phyloP scores from a whole-genome alignment of 176 grass and related monocot species.

The Lolium multiflorum region DNA sequence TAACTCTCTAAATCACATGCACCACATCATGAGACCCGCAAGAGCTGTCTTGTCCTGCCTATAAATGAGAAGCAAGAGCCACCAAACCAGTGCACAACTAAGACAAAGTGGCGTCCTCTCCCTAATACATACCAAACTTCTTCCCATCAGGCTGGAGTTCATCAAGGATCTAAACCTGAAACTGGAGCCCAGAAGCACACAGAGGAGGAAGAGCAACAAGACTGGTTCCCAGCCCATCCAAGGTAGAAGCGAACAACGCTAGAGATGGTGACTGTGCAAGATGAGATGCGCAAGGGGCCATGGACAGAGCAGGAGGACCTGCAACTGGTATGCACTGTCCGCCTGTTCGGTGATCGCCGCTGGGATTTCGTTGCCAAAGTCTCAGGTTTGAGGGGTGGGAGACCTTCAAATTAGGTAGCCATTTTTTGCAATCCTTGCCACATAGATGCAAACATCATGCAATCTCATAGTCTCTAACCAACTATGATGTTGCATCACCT shows the following conservation, averaged over 20 bases:
- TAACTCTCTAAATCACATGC: slow-evolving; percentile 23
- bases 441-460: slow-evolving; percentile 41
- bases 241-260: slow-evolving; percentile 46
- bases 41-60: slow-evolving; percentile 46
- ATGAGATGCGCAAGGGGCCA: slow-evolving; percentile 78
- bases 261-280: slow-evolving; percentile 78
- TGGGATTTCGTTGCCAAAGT: slow-evolving; percentile 99
- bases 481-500: slow-evolving; percentile 37
- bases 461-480: slow-evolving; percentile 43
- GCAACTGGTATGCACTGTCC: slow-evolving; percentile 89
- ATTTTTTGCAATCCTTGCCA: slow-evolving; percentile 57
- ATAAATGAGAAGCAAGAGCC: slow-evolving; percentile 70
- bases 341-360: slow-evolving; percentile 90
- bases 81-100: slow-evolving; percentile 56
- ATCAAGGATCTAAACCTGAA: slow-evolving; percentile 44
- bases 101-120: slow-evolving; percentile 35
- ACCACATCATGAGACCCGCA: slow-evolving; percentile 20
- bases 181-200: slow-evolving; percentile 42
- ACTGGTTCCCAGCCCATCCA: slow-evolving; percentile 46
- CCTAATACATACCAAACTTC: slow-evolving; percentile 33
- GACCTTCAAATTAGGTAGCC: slow-evolving; percentile 62
- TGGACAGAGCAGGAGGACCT: slow-evolving; percentile 92
- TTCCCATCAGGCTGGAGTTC: slow-evolving; percentile 43
- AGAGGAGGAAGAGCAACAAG: slow-evolving; percentile 38
- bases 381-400: slow-evolving; percentile 99